Base-by-base conservation (phyloP, 2,329 filamentous ascomycete species). In the Cytospora piceae region DNA sequence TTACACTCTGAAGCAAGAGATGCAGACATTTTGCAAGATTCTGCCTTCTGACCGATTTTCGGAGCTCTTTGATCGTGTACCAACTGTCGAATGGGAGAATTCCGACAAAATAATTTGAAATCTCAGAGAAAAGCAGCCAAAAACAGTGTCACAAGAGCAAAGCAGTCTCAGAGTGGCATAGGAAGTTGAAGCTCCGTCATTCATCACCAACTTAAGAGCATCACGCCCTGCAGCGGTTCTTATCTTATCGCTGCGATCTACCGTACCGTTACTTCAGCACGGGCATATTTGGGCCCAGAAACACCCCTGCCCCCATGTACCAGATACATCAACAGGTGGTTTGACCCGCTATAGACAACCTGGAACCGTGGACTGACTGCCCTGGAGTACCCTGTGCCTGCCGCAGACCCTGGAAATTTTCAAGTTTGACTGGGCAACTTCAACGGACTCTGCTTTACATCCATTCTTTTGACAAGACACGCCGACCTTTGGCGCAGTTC, bases 1-100 rank as follows among this genome's bases (percentile, higher is more conserved):
- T 97, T 97, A 77, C 94, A 98, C 78, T 97, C 93, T 27, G 94
- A 91, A 58, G 94, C 94, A 71, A 99, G 85, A 59, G 95, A 99
- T 65, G 94, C 92, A 65, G 95, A 97, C 95, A 98, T 97, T 14
- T 68, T 80, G 71, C 57, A 12, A 31, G n/a, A 14, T 49, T 24
- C 46, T 9, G 42, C 42, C 42, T 46, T 46, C 7, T n/a, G 20
- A 9, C 2, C 39, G 20, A 42, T n/a, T 42, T 7, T n/a, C n/a
- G 20, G 42, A 22, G 42, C 9, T 20, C 3, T 46, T 9, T 46
- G 15, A 7, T 11, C 7, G 3, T 29, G 27, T 29, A 29, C 5
- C 27, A 6, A 42, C 39, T 42, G 7, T 42, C 6, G 34, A 37
- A 14, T 15, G 14, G 12, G 39, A 42, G 6, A 42, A 20, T 1